Evolutionary conservation across 768 basidiomycete species (phyloP).

Genomic region (Tylopilus plumbeoviolaceoides): DNA sequence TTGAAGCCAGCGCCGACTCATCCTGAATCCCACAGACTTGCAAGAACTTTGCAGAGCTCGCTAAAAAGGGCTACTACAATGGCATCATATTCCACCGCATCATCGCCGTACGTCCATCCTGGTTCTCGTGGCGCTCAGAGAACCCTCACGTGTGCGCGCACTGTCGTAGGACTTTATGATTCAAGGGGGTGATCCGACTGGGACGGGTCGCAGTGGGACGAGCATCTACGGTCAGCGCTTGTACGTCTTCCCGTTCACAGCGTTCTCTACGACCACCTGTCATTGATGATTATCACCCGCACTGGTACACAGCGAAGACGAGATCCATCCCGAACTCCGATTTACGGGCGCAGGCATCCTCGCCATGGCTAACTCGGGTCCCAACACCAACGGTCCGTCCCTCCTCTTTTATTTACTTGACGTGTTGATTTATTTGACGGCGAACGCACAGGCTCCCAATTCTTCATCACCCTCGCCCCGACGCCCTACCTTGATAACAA

Average conservation of each 20-base stretch:
- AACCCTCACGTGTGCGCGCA: too few species aligned
- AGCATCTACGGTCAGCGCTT: slow-evolving; percentile 89
- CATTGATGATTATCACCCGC: too few species aligned
- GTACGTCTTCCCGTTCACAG: slow-evolving; percentile 39
- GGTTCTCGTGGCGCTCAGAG: too few species aligned
- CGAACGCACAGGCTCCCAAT: slow-evolving; percentile 71
- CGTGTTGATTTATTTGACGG: too few species aligned
- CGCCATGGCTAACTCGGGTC: slow-evolving; percentile 96
- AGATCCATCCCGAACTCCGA: slow-evolving; percentile 83
- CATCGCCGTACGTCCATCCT: slow-evolving; percentile 52
- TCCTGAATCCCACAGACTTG: slow-evolving; percentile 60
- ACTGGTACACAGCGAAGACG: slow-evolving; percentile 64
- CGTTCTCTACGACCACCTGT: too few species aligned
- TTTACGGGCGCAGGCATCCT: slow-evolving; percentile 97
- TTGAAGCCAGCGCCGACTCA: too few species aligned
- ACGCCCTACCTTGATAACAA: slow-evolving; percentile 84
- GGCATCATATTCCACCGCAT: slow-evolving; percentile 88
- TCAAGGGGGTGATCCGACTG: slow-evolving; percentile 93
- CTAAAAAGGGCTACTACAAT: slow-evolving; percentile 92
- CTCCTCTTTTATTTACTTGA: too few species aligned
- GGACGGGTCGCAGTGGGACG: slow-evolving; percentile 88
- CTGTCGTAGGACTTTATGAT: slow-evolving; percentile 86
- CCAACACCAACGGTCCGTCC: slow-evolving; percentile 73
- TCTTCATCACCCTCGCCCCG: slow-evolving; percentile 83
- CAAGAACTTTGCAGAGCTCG: slow-evolving; percentile 89